These are phyloP conservation scores for Suillus spraguei DNA, from an alignment of 768 basidiomycete species.

Conservation along the genomic window DNA sequence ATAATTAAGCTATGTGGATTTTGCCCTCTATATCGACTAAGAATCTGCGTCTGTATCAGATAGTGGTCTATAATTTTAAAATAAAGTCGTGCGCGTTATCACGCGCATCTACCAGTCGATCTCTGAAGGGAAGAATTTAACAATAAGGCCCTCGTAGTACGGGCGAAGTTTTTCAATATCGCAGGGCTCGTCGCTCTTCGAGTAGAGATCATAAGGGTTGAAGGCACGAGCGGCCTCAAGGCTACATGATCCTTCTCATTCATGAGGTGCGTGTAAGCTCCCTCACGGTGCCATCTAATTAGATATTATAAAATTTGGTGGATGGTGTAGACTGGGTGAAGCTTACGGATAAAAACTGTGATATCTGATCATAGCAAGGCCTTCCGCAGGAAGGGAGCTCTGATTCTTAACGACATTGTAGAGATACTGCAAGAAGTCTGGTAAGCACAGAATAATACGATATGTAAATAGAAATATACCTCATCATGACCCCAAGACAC, in stretches of 20 bases:
- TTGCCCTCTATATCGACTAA: not conserved
- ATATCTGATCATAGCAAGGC: slow-evolving; percentile 89
- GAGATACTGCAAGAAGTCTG: slow-evolving; percentile 56
- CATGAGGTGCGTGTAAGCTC: slow-evolving; percentile 79
- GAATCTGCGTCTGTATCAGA: not conserved
- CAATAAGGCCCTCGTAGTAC: slow-evolving; percentile 83
- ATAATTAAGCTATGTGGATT: slow-evolving; percentile 6
- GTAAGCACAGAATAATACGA: not conserved
- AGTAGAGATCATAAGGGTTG: slow-evolving; percentile 95
- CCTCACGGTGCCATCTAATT: slow-evolving; percentile 81
- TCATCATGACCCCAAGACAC: slow-evolving; percentile 93
- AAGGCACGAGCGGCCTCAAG: slow-evolving; percentile 81
- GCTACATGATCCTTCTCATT: slow-evolving; percentile 67
- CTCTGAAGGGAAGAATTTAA: slow-evolving; percentile 81
- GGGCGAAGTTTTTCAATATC: slow-evolving; percentile 65
- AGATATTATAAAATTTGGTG: slow-evolving; percentile 5
- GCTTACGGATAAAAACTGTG: slow-evolving; percentile 90
- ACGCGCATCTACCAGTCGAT: slow-evolving; percentile 74
- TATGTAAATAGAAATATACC: slow-evolving; percentile 41
- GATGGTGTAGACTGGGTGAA: not conserved
- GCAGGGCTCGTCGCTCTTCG: slow-evolving; percentile 78
- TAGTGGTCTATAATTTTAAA: not conserved
- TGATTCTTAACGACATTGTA: slow-evolving; percentile 86
- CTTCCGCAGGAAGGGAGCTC: slow-evolving; percentile 77
- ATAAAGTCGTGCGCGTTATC: not conserved